Evolutionary conservation across 768 basidiomycete species (phyloP), one percentile per base, ranked within the genome.

Genomic region (Leccinum incarnatum): DNA sequence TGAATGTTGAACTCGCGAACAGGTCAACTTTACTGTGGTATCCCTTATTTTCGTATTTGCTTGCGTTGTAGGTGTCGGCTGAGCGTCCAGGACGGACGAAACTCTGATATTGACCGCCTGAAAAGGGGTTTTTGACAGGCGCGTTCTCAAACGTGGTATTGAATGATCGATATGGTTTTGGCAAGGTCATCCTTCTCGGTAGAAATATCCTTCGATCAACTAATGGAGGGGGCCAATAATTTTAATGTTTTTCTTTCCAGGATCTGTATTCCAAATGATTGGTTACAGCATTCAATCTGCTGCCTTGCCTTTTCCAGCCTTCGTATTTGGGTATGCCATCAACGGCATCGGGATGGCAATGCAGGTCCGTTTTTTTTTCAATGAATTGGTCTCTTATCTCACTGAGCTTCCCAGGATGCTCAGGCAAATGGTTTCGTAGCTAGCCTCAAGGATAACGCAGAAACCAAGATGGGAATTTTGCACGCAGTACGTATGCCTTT

Each of bases 361-460:
- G 21, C 76, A 79, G 74, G 87, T 84, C 57, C 46, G 67, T 52
- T 54, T 8, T 17, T 34, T 36, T 17, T 11, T 25, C 45, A 14
- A 1, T 25, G 9, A n/a, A 3, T 11, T 30, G 8, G 36, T 49
- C 15, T 25, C 11, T 45, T 9, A 14, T n/a, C 15, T 25, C 19
- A 52, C 32, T 30, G 17, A 17, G 37, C 30, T 30, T 55, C 54
- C 29, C 14, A 81, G 75, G 78, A 82, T 52, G 78, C 81, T 17
- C 80, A 81, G 63, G 76, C 76, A 14, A 83, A 81, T 56, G 77
- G 78, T 2, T 77, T 79, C 30, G 73, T 78, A 2, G 76, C 78
- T 0, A 71, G 76, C 23, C 62, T 83, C 17, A 75, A 75, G 5
- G 71, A 72, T 15, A 71, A 77, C 47, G 68, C 74, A 11, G 69